Conservation (phyloP, 78 protist genomes). For the Emiliania huxleyi region DNA sequence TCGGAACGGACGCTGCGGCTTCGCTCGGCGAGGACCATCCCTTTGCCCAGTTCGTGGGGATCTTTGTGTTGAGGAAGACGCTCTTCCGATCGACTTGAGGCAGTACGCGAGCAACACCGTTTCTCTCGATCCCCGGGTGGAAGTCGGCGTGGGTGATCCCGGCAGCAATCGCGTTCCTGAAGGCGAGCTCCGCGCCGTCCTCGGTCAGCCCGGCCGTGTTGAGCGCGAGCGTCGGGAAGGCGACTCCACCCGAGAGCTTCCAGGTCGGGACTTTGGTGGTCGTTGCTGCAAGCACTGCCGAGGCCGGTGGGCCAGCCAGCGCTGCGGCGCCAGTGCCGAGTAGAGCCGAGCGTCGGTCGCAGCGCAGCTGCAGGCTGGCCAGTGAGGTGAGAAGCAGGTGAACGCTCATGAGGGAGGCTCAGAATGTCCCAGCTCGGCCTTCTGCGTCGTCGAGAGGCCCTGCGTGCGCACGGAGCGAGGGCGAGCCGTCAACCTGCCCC, state of each 20-base stretch:
- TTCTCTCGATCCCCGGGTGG: constrained; percentile 23
- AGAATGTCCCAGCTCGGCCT: too few relatives aligned
- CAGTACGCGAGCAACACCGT: neutral
- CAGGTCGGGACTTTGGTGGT: neutral
- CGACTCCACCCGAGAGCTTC: neutral
- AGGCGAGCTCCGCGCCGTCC: neutral
- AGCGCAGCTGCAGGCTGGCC: too few relatives aligned
- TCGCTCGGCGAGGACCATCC: neutral
- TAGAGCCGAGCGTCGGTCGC: too few relatives aligned
- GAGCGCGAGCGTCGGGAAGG: constrained; percentile 4
- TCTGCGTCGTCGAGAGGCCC: too few relatives aligned
- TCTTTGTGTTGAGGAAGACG: constrained; percentile 18
- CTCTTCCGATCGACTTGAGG: neutral
- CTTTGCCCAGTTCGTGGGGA: neutral
- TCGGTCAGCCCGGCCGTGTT: neutral
- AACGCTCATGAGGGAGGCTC: too few relatives aligned
- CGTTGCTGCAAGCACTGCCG: too few relatives aligned
- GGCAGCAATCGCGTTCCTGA: neutral
- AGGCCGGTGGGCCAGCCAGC: too few relatives aligned
- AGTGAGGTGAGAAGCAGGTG: too few relatives aligned
- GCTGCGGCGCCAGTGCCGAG: too few relatives aligned
- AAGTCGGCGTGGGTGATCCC: constrained; percentile 23
- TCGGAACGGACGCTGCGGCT: neutral
- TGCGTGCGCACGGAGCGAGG: too few relatives aligned
- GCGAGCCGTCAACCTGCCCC: too few relatives aligned